Conservation (phyloP, 2,329 filamentous ascomycete species). For the Nigrograna mackinnonii region DNA sequence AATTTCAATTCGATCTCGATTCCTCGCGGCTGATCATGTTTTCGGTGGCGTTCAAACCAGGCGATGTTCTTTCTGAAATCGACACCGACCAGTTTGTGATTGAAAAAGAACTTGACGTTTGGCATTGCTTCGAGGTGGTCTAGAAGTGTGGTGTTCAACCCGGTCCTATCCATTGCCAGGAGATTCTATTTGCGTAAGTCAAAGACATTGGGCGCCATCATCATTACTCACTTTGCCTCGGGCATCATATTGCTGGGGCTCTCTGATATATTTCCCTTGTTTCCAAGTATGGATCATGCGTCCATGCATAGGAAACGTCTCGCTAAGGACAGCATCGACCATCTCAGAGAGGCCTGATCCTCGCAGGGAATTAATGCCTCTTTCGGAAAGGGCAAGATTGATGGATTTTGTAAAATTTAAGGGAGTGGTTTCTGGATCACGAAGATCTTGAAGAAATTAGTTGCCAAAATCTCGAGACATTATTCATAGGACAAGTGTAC, state of each 20-base stretch:
- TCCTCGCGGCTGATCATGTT: constrained; percentile 24
- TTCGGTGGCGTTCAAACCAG: constrained; percentile 73
- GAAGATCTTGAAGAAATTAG: constrained; percentile 68
- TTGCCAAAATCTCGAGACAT: neutral
- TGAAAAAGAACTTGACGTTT: constrained; percentile 91
- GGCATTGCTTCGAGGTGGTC: constrained; percentile 81
- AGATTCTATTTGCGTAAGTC: constrained; percentile 63
- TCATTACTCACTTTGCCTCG: constrained; percentile 71
- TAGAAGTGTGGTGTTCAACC: constrained; percentile 80
- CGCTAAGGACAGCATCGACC: constrained; percentile 71
- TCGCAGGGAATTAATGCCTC: constrained; percentile 86
- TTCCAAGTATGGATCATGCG: constrained; percentile 89
- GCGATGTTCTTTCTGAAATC: constrained; percentile 79
- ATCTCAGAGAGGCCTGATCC: constrained; percentile 69
- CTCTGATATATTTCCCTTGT: constrained; percentile 70
- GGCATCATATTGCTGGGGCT: constrained; percentile 86
- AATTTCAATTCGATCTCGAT: constrained; percentile 81
- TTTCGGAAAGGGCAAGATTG: constrained; percentile 91
- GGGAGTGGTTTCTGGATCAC: constrained; percentile 78
- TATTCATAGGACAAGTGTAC: constrained; percentile 55
- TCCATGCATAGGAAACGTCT: constrained; percentile 90
- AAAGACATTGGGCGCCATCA: neutral
- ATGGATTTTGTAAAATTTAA: constrained; percentile 99
- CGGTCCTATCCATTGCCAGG: constrained; percentile 81
- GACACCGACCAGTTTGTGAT: constrained; percentile 88